phyloP scores from a whole-genome alignment of 371 early-diverging fungal genomes.

The Enteropsectra breve region DNA sequence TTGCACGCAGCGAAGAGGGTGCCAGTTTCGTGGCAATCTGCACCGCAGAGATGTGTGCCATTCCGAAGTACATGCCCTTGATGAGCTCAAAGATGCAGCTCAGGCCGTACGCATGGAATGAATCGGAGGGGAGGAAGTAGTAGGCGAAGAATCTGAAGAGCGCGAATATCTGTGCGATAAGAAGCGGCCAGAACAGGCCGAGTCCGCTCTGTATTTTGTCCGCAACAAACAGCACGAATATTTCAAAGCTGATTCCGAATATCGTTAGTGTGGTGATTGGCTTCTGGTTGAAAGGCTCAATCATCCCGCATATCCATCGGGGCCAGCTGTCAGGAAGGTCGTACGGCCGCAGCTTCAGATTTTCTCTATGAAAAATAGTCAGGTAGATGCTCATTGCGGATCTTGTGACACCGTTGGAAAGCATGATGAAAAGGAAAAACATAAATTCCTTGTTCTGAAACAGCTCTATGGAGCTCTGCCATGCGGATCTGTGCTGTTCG shows the following conservation, averaged over 20 bases:
- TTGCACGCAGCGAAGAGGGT: constrained; percentile 58
- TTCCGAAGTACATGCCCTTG: constrained; percentile 61
- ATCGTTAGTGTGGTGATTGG: constrained; percentile 53
- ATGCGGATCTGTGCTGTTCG: not conserved
- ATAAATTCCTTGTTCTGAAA: constrained; percentile 53
- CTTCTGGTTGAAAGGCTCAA: constrained; percentile 47
- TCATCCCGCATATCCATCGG: constrained; percentile 9
- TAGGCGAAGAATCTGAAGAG: constrained; percentile 55
- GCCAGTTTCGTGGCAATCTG: constrained; percentile 55
- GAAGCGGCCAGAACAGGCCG: constrained; percentile 60
- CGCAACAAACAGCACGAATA: constrained; percentile 53
- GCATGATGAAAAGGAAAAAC: constrained; percentile 61
- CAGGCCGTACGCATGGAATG: constrained; percentile 40
- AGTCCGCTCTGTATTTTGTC: constrained; percentile 32
- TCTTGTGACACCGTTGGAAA: constrained; percentile 60
- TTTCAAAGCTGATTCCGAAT: constrained; percentile 59
- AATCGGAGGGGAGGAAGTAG: constrained; percentile 26
- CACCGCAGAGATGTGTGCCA: constrained; percentile 59
- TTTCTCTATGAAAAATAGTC: constrained; percentile 46
- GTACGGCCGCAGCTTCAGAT: constrained; percentile 52
- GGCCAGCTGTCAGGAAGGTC: constrained; percentile 38
- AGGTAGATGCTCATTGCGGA: constrained; percentile 59
- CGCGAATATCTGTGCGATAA: constrained; percentile 57
- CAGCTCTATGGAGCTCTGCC: constrained; percentile 31
- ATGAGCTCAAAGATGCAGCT: constrained; percentile 57